Percentiles rank a stretch among this genome's conserved stretches.
These are phyloP conservation scores for Gossypium turneri DNA, from an alignment of 345 rosid genomes.

Conservation along the genomic window DNA sequence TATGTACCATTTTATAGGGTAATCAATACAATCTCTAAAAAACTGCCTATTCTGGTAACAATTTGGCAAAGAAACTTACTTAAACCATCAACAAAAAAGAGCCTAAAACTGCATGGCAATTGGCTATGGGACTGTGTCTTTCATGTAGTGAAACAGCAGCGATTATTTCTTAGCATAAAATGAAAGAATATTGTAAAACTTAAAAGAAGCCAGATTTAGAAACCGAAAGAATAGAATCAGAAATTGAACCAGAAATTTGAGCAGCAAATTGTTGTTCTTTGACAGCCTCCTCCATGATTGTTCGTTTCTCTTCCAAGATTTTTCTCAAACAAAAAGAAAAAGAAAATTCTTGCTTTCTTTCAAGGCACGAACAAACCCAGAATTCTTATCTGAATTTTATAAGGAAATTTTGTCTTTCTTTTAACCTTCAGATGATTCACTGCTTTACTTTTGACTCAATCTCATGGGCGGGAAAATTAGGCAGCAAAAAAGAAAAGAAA, in stretches of 20 bases:
- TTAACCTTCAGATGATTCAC: constrained; percentile 1
- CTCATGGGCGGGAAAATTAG: constrained; percentile 9
- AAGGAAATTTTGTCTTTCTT: neutral
- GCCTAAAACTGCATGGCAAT: no score
- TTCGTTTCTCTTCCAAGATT: neutral
- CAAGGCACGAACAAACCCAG: neutral
- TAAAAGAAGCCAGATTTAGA: neutral
- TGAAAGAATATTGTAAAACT: neutral
- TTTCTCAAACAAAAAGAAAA: neutral
- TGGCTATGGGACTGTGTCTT: no score
- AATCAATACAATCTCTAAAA: no score
- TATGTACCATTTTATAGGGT: no score
- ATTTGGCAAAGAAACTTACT: no score
- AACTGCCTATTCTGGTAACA: no score
- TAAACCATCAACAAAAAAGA: no score
- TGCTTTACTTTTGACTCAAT: constrained; percentile 2
- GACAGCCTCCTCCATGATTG: constrained; percentile 15
- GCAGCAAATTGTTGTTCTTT: constrained; percentile 12
- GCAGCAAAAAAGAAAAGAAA: neutral
- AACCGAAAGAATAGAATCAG: neutral
- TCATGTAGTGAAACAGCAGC: no score
- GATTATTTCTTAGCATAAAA: neutral
- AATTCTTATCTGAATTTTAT: constrained; percentile 3
- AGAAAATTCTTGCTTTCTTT: neutral
- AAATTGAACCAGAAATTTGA: constrained; percentile 4